Conservation (phyloP, 257 asterid genomes). For the Nemophila menziesii region DNA sequence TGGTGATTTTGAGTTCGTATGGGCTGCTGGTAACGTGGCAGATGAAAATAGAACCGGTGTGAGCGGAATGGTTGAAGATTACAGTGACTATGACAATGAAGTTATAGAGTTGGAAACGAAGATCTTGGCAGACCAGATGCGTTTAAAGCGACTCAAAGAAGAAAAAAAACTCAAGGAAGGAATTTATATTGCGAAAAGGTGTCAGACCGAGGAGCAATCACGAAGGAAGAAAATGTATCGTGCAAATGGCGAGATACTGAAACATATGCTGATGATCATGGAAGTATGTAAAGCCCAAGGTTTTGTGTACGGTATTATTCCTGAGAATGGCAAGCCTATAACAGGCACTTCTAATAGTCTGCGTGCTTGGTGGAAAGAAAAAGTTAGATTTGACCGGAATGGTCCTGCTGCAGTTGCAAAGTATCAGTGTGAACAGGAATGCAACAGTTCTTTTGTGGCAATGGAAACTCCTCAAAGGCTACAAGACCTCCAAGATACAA, state of each 20-base stretch:
- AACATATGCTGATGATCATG: conserved; percentile 56
- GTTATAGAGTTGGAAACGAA: conserved; percentile 41
- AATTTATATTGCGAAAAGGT: conserved; percentile 23
- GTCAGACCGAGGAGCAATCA: conserved; percentile 45
- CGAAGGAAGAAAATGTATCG: conserved; percentile 63
- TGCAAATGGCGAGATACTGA: conserved; percentile 51
- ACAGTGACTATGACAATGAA: conserved; percentile 49
- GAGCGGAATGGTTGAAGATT: conserved; percentile 30
- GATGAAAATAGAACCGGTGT: conserved; percentile 20
- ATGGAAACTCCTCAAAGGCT: conserved; percentile 32
- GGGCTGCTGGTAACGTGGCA: conserved; percentile 21
- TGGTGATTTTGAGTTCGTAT: too few species aligned
- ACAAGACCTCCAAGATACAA: conserved; percentile 49
- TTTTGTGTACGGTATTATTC: conserved; percentile 55
- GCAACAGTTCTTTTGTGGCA: conserved; percentile 11
- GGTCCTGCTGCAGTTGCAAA: conserved; percentile 49
- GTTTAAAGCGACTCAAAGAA: conserved; percentile 36
- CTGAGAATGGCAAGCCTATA: conserved; percentile 58
- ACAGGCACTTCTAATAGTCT: conserved; percentile 56
- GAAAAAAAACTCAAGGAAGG: conserved; percentile 29
- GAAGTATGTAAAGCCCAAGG: conserved; percentile 63
- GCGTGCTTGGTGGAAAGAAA: conserved; percentile 63
- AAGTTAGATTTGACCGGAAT: conserved; percentile 44
- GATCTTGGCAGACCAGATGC: conserved; percentile 47
- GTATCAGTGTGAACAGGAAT: conserved; percentile 35